Evolutionary conservation across 805 yeast genomes (phyloP).

Genomic region (Grigorovia yakushimaensis): DNA sequence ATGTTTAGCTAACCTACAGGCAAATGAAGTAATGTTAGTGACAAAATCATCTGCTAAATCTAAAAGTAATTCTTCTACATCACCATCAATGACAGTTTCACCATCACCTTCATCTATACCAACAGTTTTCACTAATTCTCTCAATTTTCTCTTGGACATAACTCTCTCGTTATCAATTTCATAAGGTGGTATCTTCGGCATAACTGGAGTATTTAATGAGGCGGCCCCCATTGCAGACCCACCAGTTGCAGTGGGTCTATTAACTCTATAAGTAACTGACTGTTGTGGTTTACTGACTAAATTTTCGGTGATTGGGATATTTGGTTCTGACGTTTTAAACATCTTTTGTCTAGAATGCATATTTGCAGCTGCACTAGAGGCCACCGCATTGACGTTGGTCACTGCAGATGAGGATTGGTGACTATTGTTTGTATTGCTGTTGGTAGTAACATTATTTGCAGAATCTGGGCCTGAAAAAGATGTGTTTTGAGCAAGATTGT

Average conservation of each 20-base stretch:
- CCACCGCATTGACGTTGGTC: conserved; percentile 42
- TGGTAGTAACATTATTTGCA: background rate
- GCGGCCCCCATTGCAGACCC: conserved; percentile 71
- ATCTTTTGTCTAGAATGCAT: conserved; percentile 17
- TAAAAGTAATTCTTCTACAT: conserved; percentile 80
- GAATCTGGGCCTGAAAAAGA: background rate
- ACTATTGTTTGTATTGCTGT: background rate
- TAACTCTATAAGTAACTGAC: conserved; percentile 55
- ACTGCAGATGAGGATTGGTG: conserved; percentile 30
- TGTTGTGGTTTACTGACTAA: conserved; percentile 56
- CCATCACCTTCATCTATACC: conserved; percentile 87
- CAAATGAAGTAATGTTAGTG: conserved; percentile 80
- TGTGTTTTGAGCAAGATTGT: background rate
- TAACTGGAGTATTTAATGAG: conserved; percentile 65
- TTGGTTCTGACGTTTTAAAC: conserved; percentile 40
- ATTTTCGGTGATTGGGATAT: conserved; percentile 62
- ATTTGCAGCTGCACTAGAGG: conserved; percentile 33
- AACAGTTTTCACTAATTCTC: conserved; percentile 74
- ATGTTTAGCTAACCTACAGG: conserved; percentile 91
- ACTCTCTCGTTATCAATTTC: conserved; percentile 78
- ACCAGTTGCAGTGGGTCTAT: conserved; percentile 74
- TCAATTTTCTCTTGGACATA: conserved; percentile 76
- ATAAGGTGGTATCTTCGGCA: conserved; percentile 66
- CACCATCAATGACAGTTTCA: conserved; percentile 86
- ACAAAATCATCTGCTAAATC: conserved; percentile 96